Base-by-base conservation (phyloP, 2,329 filamentous ascomycete genomes). In the Beauveria rudraprayagi region DNA sequence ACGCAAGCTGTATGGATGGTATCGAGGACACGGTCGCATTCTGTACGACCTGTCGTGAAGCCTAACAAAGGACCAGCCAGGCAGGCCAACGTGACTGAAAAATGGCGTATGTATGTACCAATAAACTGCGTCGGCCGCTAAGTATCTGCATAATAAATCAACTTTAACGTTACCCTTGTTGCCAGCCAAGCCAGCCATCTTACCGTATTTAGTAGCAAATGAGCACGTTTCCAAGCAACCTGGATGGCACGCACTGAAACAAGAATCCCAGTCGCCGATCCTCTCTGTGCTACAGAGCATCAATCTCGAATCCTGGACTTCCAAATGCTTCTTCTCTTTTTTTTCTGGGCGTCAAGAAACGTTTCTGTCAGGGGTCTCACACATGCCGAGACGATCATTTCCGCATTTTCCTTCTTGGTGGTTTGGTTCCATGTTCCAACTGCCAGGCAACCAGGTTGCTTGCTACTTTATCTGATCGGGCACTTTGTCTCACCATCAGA, bases 181-280 rank as follows among this genome's bases (percentile, higher is more conserved):
- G 2, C 22, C n/a, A 10, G 3, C 24, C 5, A 26, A 26, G 24
- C 24, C 24, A 26, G 3, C 24, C 5, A 26, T 11, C 44, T 22
- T 30, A 56, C 11, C 22, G 11, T 8, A 28, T 28, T 7, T 8
- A 17, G 16, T 22, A n/a, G 17, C 1, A 11, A n/a, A 6, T 52
- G 56, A 59, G 56, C 47, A 44, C 11, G 46, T 59, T 59, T 59
- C 26, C 44, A 28, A n/a, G 54, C 37, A 51, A 59, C 56, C 46
- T 30, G 46, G 56, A 59, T 59, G 56, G 46, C 47, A 28, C 34
- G 19, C n/a, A 46, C 54, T 47, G 54, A 56, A 37, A 47, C 54
- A 34, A 30, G 30, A 3, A 44, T 41, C 48, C 50, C 50, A 22
- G 30, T 37, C 50, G 4, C 6, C 37, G 34, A 54, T 43, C 11